These are phyloP conservation scores for Mycena chlorophos DNA, from an alignment of 768 basidiomycete genomes.

Conservation along the genomic window DNA sequence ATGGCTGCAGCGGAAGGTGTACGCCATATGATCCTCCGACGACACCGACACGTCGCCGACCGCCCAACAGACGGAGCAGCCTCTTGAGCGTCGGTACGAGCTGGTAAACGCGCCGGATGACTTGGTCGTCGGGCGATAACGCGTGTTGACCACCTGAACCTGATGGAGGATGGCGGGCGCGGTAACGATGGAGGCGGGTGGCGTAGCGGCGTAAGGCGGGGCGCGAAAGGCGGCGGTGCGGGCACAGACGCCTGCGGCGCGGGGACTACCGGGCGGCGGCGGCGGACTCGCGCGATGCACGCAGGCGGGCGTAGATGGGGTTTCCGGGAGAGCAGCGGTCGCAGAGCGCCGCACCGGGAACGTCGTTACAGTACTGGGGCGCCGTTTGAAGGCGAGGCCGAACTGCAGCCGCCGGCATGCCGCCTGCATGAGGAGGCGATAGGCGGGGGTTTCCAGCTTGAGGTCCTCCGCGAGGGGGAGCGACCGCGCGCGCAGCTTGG, in stretches of 20 bases:
- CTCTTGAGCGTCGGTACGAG: not conserved
- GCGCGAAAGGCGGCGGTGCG: no score
- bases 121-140: no score
- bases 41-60: no score
- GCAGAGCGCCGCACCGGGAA: not conserved
- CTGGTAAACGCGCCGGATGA: not conserved
- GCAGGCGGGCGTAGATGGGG: not conserved
- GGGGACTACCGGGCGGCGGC: not conserved
- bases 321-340: not conserved
- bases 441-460: not conserved
- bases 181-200: not conserved
- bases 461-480: not conserved
- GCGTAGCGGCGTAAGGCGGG: no score
- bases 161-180: not conserved
- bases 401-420: not conserved
- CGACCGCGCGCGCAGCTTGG: not conserved
- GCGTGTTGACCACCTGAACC: not conserved
- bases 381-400: not conserved
- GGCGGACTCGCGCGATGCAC: not conserved
- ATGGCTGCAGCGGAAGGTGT: no score
- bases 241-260: no score
- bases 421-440: not conserved
- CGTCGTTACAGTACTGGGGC: not conserved
- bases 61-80: not conserved
- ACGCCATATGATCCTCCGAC: no score